phyloP scores from a whole-genome alignment of 179 eudicot genomes.

The Silene vulgaris region DNA sequence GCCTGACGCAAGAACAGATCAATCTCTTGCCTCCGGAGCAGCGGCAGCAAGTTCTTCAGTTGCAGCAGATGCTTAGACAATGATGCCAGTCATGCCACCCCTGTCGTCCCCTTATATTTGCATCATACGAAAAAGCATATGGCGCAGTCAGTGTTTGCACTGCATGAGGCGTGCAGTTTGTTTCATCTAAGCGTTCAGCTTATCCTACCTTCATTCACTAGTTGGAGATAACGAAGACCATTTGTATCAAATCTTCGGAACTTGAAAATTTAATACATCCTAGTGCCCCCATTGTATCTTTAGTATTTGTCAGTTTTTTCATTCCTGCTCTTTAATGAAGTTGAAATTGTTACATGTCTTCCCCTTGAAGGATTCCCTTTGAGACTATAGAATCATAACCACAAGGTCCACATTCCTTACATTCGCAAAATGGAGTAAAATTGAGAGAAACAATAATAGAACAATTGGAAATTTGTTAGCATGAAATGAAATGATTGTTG shows the following conservation, averaged over 20 bases:
- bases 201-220: not conserved
- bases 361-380: too few species aligned
- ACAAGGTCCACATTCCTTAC: too few species aligned
- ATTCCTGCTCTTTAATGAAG: too few species aligned
- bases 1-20: constrained; percentile 80
- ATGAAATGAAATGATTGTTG: too few species aligned
- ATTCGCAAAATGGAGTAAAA: too few species aligned
- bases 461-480: too few species aligned
- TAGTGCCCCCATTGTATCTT: too few species aligned
- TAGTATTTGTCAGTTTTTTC: too few species aligned
- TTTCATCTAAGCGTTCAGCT: too few species aligned
- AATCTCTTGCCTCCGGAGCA: constrained; percentile 73
- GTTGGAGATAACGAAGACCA: not conserved
- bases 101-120: not conserved
- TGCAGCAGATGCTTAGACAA: constrained; percentile 82
- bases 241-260: not conserved
- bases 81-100: constrained; percentile 26
- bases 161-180: not conserved
- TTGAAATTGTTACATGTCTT: too few species aligned
- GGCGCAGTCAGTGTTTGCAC: not conserved
- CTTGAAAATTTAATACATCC: not conserved
- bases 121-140: not conserved
- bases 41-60: constrained; percentile 77
- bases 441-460: too few species aligned
- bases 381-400: too few species aligned